Evolutionary conservation across 306 rosid genomes (phyloP), one percentile per base, ranked within the genome.

Genomic region (Dalbergia cultrata): DNA sequence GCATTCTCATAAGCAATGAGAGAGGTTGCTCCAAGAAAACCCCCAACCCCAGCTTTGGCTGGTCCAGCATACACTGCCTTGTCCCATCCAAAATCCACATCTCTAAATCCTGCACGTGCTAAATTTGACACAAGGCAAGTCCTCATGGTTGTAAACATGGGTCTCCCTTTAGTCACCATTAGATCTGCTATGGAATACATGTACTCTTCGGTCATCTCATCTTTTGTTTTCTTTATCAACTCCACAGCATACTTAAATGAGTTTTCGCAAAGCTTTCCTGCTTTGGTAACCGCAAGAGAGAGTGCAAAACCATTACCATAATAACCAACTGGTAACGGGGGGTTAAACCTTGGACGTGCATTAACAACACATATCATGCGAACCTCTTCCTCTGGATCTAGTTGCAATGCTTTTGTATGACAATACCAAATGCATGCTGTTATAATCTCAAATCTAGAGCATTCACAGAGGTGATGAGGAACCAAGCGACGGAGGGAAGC

Each of bases 81-180:
- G 5, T 92, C 93, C 93, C 92, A 89, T 1, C 97, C 95, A 37
- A 86, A 90, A 56, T 86, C 57, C 4, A 89, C 37, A 13, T 82
- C 72, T 52, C 9, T 41, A 0, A 70, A 7, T 4, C 57, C 69
- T 0, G 7, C 10, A 33, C 75, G 67, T 0, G 82, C 57, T 1
- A 6, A 0, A 34, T 92, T 84, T 0, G 90, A 86, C 31, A 92
- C 86, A 5, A 58, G 0, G 0, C 6, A 83, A 2, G 87, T 22
- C 0, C 86, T 45, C 0, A 33, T 60, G 0, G 22, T 16, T 0
- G 58, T 70, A 21, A 47, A 81, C 3, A 4, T 0, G 0, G 89
- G 86, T 1, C 86, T 69, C n/a, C 82, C 84, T 13, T 50, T 83
- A 0, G 6, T 72, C 13, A 76, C 92, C 82, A 86, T 16, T 0